Evolutionary conservation across 306 rosid species (phyloP).

Genomic region (Cucurbita argyrosperma): DNA sequence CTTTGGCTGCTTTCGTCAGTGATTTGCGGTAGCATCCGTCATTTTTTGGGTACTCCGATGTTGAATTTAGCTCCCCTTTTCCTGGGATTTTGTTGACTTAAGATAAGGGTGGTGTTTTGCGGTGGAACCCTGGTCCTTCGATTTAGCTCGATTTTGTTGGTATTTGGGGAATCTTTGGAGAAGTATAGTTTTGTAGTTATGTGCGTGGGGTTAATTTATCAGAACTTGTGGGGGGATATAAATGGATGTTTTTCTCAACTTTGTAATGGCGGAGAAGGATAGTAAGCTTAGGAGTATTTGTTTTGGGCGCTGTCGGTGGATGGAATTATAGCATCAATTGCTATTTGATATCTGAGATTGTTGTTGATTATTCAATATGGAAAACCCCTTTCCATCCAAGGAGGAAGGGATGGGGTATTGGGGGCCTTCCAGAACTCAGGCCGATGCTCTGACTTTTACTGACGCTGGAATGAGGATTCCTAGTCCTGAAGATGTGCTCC

Average conservation of each 20-base stretch:
- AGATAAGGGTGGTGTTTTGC: background rate
- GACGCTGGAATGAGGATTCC: slow-evolving; percentile 26
- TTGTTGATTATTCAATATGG: slow-evolving; percentile 26
- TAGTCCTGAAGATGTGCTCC: slow-evolving; percentile 30
- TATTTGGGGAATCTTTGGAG: background rate
- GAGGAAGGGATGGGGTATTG: slow-evolving; percentile 30
- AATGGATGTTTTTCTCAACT: slow-evolving; percentile 1
- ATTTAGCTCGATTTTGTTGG: background rate
- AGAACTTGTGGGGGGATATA: background rate
- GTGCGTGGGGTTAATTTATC: background rate
- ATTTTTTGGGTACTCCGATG: background rate
- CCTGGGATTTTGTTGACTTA: background rate
- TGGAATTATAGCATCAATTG: slow-evolving; percentile 7
- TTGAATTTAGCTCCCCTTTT: background rate
- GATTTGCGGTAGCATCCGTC: background rate
- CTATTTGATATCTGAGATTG: background rate
- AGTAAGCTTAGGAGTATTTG: background rate
- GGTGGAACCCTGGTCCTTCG: background rate
- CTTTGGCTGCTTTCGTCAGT: background rate
- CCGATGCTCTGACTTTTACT: slow-evolving; percentile 27
- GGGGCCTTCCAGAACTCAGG: slow-evolving; percentile 26
- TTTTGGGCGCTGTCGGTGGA: slow-evolving; percentile 5
- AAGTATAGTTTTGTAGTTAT: background rate
- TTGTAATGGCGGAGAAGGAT: slow-evolving; percentile 5
- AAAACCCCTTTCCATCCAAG: slow-evolving; percentile 26